Evolutionary conservation across 139 green algal species (phyloP).

Genomic region (Pseudopediastrum boryanum): DNA sequence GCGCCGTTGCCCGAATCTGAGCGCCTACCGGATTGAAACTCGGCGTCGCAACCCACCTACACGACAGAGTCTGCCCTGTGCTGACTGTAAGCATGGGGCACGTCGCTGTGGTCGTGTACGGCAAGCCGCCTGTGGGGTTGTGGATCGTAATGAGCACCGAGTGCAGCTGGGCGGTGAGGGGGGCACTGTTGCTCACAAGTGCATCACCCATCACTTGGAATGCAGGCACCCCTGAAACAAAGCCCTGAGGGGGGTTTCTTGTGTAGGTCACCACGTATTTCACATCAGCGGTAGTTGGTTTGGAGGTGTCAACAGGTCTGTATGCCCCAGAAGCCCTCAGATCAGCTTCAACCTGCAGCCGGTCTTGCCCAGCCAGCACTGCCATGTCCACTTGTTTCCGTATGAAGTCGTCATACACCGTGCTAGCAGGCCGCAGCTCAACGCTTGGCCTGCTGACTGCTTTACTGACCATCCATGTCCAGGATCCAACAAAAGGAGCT

Average conservation of each 20-base stretch:
- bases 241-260: background rate
- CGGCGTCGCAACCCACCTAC: slow-evolving; percentile 18
- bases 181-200: slow-evolving; percentile 19
- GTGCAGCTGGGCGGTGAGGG: slow-evolving; percentile 19
- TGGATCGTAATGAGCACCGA: slow-evolving; percentile 19
- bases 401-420: slow-evolving; percentile 18
- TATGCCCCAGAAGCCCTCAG: background rate
- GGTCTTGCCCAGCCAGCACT: slow-evolving; percentile 10
- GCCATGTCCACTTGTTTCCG: slow-evolving; percentile 26
- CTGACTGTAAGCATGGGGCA: slow-evolving; percentile 27
- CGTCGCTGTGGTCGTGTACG: slow-evolving; percentile 14
- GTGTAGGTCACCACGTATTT: slow-evolving; percentile 38
- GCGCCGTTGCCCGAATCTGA: slow-evolving; percentile 2
- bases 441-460: background rate
- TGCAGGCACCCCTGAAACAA: slow-evolving; percentile 2
- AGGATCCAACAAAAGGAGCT: slow-evolving; percentile 19
- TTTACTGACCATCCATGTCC: slow-evolving; percentile 25
- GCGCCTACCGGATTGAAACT: slow-evolving; percentile 33
- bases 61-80: slow-evolving; percentile 23
- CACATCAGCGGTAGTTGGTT: slow-evolving; percentile 17
- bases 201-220: slow-evolving; percentile 25
- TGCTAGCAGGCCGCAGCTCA: background rate
- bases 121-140: slow-evolving; percentile 22
- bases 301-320: background rate
- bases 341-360: slow-evolving; percentile 6